Percentiles rank a stretch among this genome's conserved stretches.
Conservation (phyloP, 768 basidiomycete genomes). For the Trametes elegans region DNA sequence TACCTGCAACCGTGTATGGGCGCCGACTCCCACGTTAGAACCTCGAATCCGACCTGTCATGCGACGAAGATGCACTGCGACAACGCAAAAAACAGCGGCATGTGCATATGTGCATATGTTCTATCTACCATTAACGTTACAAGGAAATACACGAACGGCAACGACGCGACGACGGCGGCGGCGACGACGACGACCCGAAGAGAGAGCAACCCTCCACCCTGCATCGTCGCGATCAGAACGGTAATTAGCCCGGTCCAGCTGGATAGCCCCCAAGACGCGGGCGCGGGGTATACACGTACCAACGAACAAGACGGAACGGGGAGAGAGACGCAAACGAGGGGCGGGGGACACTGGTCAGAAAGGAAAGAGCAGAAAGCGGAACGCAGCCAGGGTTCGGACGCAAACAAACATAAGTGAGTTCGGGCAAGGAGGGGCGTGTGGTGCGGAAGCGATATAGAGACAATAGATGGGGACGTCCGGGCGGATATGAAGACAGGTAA, state of each 20-base stretch:
- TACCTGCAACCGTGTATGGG: too few species aligned
- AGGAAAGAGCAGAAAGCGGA: slow-evolving; percentile 3
- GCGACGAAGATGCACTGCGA: too few species aligned
- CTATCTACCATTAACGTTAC: slow-evolving; percentile 18
- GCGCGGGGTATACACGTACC: slow-evolving; percentile 16
- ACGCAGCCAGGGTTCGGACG: not conserved
- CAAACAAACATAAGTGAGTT: not conserved
- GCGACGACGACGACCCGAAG: not conserved
- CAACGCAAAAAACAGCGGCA: too few species aligned
- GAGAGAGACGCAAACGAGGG: slow-evolving; percentile 3
- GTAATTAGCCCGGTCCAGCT: slow-evolving; percentile 7
- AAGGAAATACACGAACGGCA: slow-evolving; percentile 8
- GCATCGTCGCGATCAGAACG: slow-evolving; percentile 5
- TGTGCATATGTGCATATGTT: slow-evolving; percentile 20
- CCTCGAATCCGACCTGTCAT: too few species aligned
- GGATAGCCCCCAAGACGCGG: slow-evolving; percentile 8
- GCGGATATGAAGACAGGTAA: slow-evolving; percentile 4
- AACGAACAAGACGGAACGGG: not conserved
- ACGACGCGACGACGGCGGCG: not conserved
- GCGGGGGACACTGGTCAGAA: slow-evolving; percentile 1
- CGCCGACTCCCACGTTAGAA: too few species aligned
- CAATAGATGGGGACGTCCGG: not conserved
- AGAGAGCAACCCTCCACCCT: not conserved
- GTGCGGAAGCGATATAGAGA: not conserved
- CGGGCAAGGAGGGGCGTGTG: not conserved